Evolutionary conservation across 768 basidiomycete species (phyloP), one percentile per base, ranked within the genome.

Genomic region (Phaffia australis): DNA sequence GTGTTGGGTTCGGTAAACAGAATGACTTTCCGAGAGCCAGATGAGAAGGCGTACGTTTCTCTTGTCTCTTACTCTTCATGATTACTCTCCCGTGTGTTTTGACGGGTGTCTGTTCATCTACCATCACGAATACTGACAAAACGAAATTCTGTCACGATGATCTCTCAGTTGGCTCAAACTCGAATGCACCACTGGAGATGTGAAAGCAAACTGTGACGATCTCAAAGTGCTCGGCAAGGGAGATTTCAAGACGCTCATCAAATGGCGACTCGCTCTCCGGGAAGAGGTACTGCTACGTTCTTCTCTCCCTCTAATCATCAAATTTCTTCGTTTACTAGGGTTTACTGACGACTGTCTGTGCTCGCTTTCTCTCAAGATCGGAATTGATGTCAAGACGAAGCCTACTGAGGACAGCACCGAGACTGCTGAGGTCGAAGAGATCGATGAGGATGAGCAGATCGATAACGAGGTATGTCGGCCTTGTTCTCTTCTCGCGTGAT

Each of bases 151-250:
- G 42, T 23, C 58, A 21, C 29, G 47, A 48, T n/a, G 42, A 60
- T 16, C 42, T 42, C 7, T 47, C 65, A 89, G 87, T 66, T 94
- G 95, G 88, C 76, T 87, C 42, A 79, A 79, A 60, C 77, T 86
- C 59, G 81, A 83, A 58, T 78, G 86, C 65, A 95, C 90, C 25
- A 87, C 87, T 1, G 74, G 80, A 0, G 94, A 98, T 62, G 79
- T 98, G 69, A 83, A 84, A 74, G 80, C 81, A n/a, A 90, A 88
- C 75, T 87, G 86, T 71, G 83, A 85, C 25, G 95, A 99, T 80
- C 80, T 99, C 70, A 97, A 94, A 75, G 95, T 99, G 4, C 79
- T 99, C 46, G 95, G 95, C 46, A 99, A 97, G 78, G 88, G 93
- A 32, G 95, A 99, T 74, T 99, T 99, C 80, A 98, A 97, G 76